phyloP scores from a whole-genome alignment of 2,329 filamentous ascomycete species.

The Fusarium decemcellulare region DNA sequence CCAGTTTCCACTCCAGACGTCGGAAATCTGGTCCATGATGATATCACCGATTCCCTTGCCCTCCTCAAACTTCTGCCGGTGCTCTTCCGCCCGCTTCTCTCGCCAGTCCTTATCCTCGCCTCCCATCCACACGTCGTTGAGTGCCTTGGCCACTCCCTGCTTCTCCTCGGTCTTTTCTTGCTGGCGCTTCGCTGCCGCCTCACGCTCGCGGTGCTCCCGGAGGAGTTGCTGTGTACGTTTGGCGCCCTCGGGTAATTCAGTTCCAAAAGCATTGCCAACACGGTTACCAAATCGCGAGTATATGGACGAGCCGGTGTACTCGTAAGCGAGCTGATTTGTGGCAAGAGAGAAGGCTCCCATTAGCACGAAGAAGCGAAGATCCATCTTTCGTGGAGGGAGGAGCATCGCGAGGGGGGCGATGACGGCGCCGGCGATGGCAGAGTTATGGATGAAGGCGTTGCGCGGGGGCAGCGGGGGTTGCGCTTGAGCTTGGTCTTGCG shows the following conservation, averaged over 20 bases:
- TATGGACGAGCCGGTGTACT: slow-evolving; percentile 70
- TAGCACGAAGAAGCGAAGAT: slow-evolving; percentile 66
- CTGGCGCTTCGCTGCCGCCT: slow-evolving; percentile 49
- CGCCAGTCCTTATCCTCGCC: slow-evolving; percentile 69
- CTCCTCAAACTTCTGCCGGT: slow-evolving; percentile 67
- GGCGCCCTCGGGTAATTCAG: slow-evolving; percentile 70
- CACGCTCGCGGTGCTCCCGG: slow-evolving; percentile 60
- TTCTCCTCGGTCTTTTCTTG: slow-evolving; percentile 47
- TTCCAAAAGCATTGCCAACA: slow-evolving; percentile 61
- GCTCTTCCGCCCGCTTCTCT: slow-evolving; percentile 65
- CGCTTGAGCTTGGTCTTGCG: slow-evolving; percentile 43
- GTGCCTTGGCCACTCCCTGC: slow-evolving; percentile 49
- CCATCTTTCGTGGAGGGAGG: slow-evolving; percentile 66
- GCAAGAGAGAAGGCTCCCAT: slow-evolving; percentile 65
- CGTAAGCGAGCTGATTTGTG: slow-evolving; percentile 68
- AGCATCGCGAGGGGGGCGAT: slow-evolving; percentile 63
- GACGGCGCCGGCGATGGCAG: slow-evolving; percentile 63
- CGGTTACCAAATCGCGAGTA: slow-evolving; percentile 62
- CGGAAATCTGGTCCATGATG: slow-evolving; percentile 70
- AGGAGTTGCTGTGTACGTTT: slow-evolving; percentile 62
- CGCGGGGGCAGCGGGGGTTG: slow-evolving; percentile 50
- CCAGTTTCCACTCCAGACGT: slow-evolving; percentile 63
- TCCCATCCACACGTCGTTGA: slow-evolving; percentile 72
- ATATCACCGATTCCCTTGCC: slow-evolving; percentile 70
- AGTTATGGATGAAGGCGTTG: slow-evolving; percentile 60